Evolutionary conservation across 78 protist species (phyloP), one percentile per base, ranked within the genome.

Genomic region (Neovahlkampfia damariscottae): DNA sequence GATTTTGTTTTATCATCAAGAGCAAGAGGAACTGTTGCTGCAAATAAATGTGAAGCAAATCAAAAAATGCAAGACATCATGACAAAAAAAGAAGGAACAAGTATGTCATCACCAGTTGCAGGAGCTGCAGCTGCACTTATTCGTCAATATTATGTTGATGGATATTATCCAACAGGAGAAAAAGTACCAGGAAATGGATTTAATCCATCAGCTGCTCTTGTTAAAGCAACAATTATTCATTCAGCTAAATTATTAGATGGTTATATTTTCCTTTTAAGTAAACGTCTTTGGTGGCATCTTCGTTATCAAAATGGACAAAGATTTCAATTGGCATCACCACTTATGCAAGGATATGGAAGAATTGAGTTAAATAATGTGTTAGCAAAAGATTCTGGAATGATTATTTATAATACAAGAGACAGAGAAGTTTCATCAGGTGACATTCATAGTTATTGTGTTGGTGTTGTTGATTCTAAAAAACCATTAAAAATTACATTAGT

Each of bases 61-160:
- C 19, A n/a, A 19, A 50, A 19, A 19, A 19, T 19, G 34, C 19
- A 19, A 19, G 19, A 19, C 19, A 19, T n/a, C 34, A 19, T 69
- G 67, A 30, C 10, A 4, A 40, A 37, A 5, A 7, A 8, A 3
- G 38, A 40, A 27, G 87, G 86, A 1, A 81, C 87, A 19, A 5
- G 67, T 8, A 81, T 81, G 87, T 59, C 86, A 5, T 27, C 82
- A 19, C 82, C 87, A 27, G 31, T 79, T 8, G 87, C 31, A 19
- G 41, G 84, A 4, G 77, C 74, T 27, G 3, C 41, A 31, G 86
- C 87, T 8, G 67, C 31, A 3, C n/a, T 83, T n/a, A 1, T 83
- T 10, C 3, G 82, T 34, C 84, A 83, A 67, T 71, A 50, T 36
- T 29, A 76, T 32, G 2, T 10, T 3, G 84, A 77, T 2, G 80